A percentile compares a stretch with the other conserved stretches of the same genome.
Conservation (phyloP, 2,329 filamentous ascomycete genomes). For the Penicillium sp. region DNA sequence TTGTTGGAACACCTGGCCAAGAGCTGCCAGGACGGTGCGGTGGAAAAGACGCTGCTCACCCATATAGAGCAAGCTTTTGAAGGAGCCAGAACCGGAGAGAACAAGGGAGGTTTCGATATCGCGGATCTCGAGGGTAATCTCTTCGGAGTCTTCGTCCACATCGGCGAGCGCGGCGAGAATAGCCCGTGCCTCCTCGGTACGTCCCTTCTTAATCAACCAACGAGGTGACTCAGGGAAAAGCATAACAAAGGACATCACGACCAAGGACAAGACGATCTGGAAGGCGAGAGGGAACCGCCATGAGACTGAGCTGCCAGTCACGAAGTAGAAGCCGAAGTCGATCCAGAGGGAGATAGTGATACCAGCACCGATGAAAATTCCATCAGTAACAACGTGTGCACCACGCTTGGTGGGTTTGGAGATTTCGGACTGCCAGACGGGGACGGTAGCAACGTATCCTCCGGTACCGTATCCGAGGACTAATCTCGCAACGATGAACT, state of each 20-base stretch:
- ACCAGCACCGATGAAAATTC: conserved; percentile 49
- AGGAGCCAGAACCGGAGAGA: conserved; percentile 16
- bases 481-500: conserved; percentile 49
- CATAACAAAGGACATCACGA: conserved; percentile 37
- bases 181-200: conserved; percentile 34
- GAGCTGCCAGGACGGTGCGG: conserved; percentile 33
- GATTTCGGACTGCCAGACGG: conserved; percentile 47
- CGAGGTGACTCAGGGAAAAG: conserved; percentile 43
- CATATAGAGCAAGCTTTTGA: conserved; percentile 41
- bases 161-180: conserved; percentile 44
- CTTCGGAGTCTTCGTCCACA: conserved; percentile 41
- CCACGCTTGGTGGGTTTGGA: conserved; percentile 47
- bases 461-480: conserved; percentile 48
- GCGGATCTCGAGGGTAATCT: conserved; percentile 40
- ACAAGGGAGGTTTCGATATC: conserved; percentile 34
- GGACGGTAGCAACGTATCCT: conserved; percentile 46
- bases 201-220: conserved; percentile 49
- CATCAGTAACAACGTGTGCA: conserved; percentile 53
- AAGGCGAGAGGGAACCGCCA: conserved; percentile 48
- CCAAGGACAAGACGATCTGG: conserved; percentile 35
- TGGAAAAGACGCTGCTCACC: conserved; percentile 39
- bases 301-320: conserved; percentile 38
- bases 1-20: conserved; percentile 39
- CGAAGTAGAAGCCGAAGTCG: conserved; percentile 47
- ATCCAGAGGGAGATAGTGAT: conserved; percentile 52